A percentile compares a stretch with the other conserved stretches of the same genome.
phyloP scores from a whole-genome alignment of 2,329 filamentous ascomycete species.

The Hypoxylon sp. region DNA sequence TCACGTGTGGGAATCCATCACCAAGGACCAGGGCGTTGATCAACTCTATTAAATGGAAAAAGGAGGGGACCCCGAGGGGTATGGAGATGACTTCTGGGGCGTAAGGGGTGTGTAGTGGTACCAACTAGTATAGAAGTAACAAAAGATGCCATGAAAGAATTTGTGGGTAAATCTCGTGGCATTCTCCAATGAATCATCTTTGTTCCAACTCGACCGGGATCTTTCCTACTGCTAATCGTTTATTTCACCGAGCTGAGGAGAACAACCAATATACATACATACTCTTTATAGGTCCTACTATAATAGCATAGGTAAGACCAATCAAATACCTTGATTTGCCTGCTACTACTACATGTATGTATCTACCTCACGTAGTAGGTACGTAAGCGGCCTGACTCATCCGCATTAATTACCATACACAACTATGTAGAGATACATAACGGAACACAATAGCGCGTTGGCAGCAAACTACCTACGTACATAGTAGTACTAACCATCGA shows the following conservation, averaged over 20 bases:
- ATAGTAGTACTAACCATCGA: background rate
- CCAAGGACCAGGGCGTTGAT: slow-evolving; percentile 21
- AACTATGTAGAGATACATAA: background rate
- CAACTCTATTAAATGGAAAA: slow-evolving; percentile 45
- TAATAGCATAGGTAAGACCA: slow-evolving; percentile 8
- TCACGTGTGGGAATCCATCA: slow-evolving; percentile 35
- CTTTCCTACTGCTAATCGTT: slow-evolving; percentile 26
- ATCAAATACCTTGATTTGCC: background rate
- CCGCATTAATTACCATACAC: background rate
- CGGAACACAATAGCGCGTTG: background rate
- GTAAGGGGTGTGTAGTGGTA: slow-evolving; percentile 1
- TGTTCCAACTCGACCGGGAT: slow-evolving; percentile 4
- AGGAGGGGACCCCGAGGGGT: slow-evolving; percentile 39
- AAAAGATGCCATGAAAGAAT: slow-evolving; percentile 13
- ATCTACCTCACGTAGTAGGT: background rate
- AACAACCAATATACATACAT: slow-evolving; percentile 6
- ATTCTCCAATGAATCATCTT: slow-evolving; percentile 27
- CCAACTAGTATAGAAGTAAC: slow-evolving; percentile 4
- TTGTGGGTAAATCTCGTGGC: slow-evolving; percentile 23
- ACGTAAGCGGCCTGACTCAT: background rate
- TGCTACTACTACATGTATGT: slow-evolving; percentile 2
- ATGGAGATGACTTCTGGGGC: slow-evolving; percentile 13
- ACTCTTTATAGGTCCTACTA: background rate
- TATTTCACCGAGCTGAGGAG: slow-evolving; percentile 40
- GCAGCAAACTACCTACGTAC: background rate